A percentile compares a stretch with the other conserved stretches of the same genome.
These are phyloP conservation scores for Neurospora sp. DNA, from an alignment of 495 filamentous ascomycete species.

Conservation along the genomic window DNA sequence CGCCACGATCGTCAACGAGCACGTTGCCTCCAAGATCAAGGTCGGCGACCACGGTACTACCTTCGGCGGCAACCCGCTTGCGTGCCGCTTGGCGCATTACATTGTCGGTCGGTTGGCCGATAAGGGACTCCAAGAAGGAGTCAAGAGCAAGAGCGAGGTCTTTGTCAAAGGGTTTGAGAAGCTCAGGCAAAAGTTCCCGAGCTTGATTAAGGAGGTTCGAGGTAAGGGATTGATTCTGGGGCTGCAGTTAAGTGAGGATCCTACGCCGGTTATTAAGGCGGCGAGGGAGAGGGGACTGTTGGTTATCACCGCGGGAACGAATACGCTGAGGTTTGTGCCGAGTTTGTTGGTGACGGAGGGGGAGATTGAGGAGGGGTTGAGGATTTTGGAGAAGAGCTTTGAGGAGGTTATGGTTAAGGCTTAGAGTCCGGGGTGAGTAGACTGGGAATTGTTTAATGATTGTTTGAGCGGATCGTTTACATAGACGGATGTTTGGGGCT, in stretches of 20 bases:
- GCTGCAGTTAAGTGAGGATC: constrained; percentile 64
- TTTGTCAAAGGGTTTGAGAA: constrained; percentile 63
- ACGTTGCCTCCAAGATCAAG: constrained; percentile 73
- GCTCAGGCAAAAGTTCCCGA: constrained; percentile 58
- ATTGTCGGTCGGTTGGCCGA: constrained; percentile 66
- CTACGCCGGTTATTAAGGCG: constrained; percentile 62
- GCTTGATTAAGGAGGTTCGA: constrained; percentile 65
- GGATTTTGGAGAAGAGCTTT: constrained; percentile 70
- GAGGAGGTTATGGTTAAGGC: constrained; percentile 15
- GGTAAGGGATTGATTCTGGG: constrained; percentile 80
- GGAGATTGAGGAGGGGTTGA: constrained; percentile 66
- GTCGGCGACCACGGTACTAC: constrained; percentile 95
- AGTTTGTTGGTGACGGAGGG: constrained; percentile 64
- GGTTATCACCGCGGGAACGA: constrained; percentile 83
- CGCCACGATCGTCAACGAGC: constrained; percentile 72
- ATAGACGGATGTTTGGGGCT: background rate
- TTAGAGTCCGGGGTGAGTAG: background rate
- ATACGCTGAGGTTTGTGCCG: constrained; percentile 81
- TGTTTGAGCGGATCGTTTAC: background rate
- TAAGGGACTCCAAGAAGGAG: constrained; percentile 49
- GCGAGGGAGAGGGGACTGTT: constrained; percentile 81
- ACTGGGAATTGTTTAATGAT: too few species aligned
- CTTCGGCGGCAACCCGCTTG: constrained; percentile 92
- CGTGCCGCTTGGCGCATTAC: constrained; percentile 71
- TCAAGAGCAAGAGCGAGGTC: constrained; percentile 52